Conservation (phyloP, 2,329 filamentous ascomycete genomes). For the Aspergillus fischeri region DNA sequence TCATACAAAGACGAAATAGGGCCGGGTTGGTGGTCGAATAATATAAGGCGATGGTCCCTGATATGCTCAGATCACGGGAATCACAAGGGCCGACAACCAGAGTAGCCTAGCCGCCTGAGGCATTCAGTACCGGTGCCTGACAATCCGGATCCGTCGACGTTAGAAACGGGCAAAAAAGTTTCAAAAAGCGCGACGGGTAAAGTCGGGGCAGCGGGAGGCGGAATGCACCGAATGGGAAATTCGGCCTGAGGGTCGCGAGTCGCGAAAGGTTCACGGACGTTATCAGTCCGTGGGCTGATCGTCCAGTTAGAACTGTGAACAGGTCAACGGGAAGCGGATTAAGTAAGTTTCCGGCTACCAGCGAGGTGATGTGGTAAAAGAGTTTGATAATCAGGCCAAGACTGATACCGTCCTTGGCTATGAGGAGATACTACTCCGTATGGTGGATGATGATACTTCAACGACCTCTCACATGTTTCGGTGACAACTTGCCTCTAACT, state of each 20-base stretch:
- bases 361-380: neutral
- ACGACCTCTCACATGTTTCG: neutral
- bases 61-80: neutral
- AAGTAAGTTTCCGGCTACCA: neutral
- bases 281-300: neutral
- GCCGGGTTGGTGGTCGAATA: slow-evolving; percentile 3
- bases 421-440: no score
- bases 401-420: neutral
- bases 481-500: neutral
- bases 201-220: neutral
- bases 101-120: neutral
- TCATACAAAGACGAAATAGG: slow-evolving; percentile 24
- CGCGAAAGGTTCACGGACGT: neutral
- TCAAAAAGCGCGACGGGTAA: neutral
- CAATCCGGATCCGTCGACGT: neutral
- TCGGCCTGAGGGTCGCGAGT: neutral
- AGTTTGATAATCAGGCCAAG: neutral
- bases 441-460: neutral
- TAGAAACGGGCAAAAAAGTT: neutral
- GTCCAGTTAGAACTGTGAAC: no score
- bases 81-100: neutral
- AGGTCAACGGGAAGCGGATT: neutral
- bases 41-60: neutral
- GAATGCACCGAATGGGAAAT: neutral
- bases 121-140: neutral